Evolutionary conservation across 495 filamentous ascomycete genomes (phyloP).

Genomic region (Trichoderma erinaceum): DNA sequence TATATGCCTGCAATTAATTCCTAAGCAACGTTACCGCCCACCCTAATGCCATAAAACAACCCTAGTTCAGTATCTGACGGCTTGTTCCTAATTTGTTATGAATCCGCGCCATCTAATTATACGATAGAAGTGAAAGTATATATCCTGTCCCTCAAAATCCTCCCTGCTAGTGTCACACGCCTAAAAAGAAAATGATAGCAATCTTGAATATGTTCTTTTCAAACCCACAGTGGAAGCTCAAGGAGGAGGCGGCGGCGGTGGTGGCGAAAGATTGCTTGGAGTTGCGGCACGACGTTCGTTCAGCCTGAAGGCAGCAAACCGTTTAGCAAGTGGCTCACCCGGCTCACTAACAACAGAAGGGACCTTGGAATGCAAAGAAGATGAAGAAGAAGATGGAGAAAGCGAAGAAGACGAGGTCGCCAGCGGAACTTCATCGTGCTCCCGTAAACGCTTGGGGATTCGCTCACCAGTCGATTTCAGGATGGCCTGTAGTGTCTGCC

Average conservation of each 20-base stretch:
- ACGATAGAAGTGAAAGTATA: background rate
- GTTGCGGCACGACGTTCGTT: slow-evolving; percentile 36
- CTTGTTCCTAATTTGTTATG: background rate
- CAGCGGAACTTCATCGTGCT: slow-evolving; percentile 31
- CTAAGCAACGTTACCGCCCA: background rate
- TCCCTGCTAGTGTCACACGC: background rate
- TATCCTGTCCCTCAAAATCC: background rate
- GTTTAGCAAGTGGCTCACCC: slow-evolving; percentile 88
- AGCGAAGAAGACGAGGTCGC: slow-evolving; percentile 18
- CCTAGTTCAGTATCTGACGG: background rate
- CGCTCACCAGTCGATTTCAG: slow-evolving; percentile 95
- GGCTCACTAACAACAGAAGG: slow-evolving; percentile 19
- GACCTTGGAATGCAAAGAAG: slow-evolving; percentile 25
- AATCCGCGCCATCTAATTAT: background rate
- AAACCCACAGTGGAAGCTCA: slow-evolving; percentile 1
- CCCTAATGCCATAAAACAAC: background rate
- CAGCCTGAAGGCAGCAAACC: slow-evolving; percentile 96
- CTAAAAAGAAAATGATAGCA: background rate
- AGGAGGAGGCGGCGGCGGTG: background rate
- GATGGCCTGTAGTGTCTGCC: slow-evolving; percentile 89
- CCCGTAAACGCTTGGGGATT: slow-evolving; percentile 72
- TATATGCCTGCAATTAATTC: background rate
- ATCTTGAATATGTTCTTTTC: slow-evolving; percentile 1
- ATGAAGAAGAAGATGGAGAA: slow-evolving; percentile 17
- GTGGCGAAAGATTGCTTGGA: slow-evolving; percentile 4